Evolutionary conservation across 352 stramenopile genomes (phyloP).

Genomic region (Phytophthora podocarpi): DNA sequence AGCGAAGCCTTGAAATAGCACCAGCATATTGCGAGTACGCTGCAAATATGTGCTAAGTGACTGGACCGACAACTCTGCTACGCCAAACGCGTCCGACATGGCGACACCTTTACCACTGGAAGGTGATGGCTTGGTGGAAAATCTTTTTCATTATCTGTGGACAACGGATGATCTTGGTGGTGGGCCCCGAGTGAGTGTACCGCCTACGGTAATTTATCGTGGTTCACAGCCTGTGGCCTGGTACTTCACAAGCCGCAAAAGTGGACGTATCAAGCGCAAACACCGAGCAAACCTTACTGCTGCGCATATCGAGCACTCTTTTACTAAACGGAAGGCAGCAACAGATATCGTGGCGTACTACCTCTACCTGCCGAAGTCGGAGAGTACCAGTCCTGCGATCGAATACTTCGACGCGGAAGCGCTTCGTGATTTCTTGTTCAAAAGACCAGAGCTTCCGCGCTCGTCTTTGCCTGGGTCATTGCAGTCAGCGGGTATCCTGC

Average conservation of each 20-base stretch:
- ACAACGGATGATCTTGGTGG: constrained; percentile 91
- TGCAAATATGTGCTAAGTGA: constrained; percentile 20
- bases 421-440: constrained; percentile 94
- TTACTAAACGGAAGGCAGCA: constrained; percentile 83
- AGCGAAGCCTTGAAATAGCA: constrained; percentile 32
- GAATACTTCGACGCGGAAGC: constrained; percentile 92
- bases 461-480: constrained; percentile 21
- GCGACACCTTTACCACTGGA: constrained; percentile 70
- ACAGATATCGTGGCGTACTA: constrained; percentile 94
- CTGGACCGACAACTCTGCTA: too few species aligned
- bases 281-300: constrained; percentile 92
- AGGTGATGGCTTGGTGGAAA: constrained; percentile 87
- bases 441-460: constrained; percentile 76
- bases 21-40: background rate
- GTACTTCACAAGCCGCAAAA: constrained; percentile 94
- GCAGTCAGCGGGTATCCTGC: constrained; percentile 90
- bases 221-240: constrained; percentile 92
- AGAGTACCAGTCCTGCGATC: constrained; percentile 66
- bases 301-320: constrained; percentile 93
- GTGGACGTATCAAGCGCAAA: constrained; percentile 92
- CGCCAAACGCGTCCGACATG: too few species aligned
- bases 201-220: constrained; percentile 95
- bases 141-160: constrained; percentile 91
- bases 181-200: constrained; percentile 88
- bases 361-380: constrained; percentile 54